Conservation (phyloP, 2,329 filamentous ascomycete genomes). For the Cadophora luteo-olivacea region DNA sequence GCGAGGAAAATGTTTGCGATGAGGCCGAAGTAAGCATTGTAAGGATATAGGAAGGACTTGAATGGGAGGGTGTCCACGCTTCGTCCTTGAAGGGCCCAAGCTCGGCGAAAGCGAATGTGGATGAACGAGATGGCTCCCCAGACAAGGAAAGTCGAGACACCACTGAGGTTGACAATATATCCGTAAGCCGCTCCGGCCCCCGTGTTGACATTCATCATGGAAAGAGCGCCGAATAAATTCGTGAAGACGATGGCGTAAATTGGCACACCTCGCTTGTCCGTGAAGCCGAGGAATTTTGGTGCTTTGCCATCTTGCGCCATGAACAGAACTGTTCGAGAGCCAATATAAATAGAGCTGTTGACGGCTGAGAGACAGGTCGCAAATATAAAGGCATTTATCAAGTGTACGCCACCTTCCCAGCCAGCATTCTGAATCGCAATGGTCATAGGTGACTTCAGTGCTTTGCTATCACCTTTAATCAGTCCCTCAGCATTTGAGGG, state of each 20-base stretch:
- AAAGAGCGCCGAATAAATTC: slow-evolving; percentile 73
- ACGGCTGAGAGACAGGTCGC: slow-evolving; percentile 74
- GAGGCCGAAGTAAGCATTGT: slow-evolving; percentile 65
- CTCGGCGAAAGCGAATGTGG: slow-evolving; percentile 73
- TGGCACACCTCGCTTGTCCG: slow-evolving; percentile 67
- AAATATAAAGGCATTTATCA: slow-evolving; percentile 81
- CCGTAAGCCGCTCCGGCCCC: slow-evolving; percentile 69
- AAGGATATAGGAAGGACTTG: slow-evolving; percentile 60
- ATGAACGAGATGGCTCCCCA: slow-evolving; percentile 75
- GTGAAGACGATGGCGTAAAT: slow-evolving; percentile 69
- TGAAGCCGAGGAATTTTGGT: slow-evolving; percentile 71
- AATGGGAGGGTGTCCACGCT: slow-evolving; percentile 61
- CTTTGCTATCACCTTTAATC: slow-evolving; percentile 65
- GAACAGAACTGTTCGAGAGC: slow-evolving; percentile 75
- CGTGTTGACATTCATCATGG: slow-evolving; percentile 76
- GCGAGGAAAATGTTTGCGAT: slow-evolving; percentile 64
- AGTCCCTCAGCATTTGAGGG: slow-evolving; percentile 71
- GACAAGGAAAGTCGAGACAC: slow-evolving; percentile 74
- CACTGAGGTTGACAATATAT: slow-evolving; percentile 74
- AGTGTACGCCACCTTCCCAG: slow-evolving; percentile 74
- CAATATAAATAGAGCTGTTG: slow-evolving; percentile 81
- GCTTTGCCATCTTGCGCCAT: slow-evolving; percentile 79
- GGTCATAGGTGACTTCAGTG: slow-evolving; percentile 75
- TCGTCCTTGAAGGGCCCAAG: slow-evolving; percentile 65
- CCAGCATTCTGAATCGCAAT: slow-evolving; percentile 77